phyloP scores from a whole-genome alignment of 2,329 filamentous ascomycete species.

The Fusarium devonianum region DNA sequence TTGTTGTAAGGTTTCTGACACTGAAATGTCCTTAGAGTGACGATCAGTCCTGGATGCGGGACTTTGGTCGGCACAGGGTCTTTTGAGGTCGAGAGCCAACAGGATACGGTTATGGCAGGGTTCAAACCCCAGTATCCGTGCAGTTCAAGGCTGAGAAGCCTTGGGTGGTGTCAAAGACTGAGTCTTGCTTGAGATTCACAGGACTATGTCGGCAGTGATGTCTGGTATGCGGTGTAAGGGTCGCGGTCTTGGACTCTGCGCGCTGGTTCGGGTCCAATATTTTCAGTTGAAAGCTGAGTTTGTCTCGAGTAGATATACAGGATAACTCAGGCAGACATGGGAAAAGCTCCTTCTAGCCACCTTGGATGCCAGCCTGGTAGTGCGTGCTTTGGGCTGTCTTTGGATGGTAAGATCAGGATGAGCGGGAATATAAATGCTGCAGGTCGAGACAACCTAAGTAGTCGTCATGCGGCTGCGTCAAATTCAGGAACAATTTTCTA shows the following conservation, averaged over 20 bases:
- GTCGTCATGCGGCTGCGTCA: too few species aligned
- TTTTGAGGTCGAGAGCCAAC: not conserved
- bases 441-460: not conserved
- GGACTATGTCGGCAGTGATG: not conserved
- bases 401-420: too few species aligned
- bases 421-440: too few species aligned
- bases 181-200: not conserved
- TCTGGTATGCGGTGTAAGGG: not conserved
- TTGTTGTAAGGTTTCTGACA: not conserved
- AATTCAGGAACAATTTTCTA: slow-evolving; percentile 24
- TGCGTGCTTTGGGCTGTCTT: not conserved
- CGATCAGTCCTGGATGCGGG: not conserved
- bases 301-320: too few species aligned
- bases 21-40: not conserved
- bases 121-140: not conserved
- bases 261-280: not conserved
- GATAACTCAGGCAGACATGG: too few species aligned
- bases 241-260: not conserved
- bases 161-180: not conserved
- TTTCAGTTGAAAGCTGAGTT: not conserved
- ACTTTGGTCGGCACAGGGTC: not conserved
- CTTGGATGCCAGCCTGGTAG: not conserved
- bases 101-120: not conserved
- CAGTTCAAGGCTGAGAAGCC: not conserved
- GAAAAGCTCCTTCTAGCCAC: slow-evolving; percentile 11